Conservation (phyloP, 129 eudicot genomes). For the Chrysanthemum makinoi region DNA sequence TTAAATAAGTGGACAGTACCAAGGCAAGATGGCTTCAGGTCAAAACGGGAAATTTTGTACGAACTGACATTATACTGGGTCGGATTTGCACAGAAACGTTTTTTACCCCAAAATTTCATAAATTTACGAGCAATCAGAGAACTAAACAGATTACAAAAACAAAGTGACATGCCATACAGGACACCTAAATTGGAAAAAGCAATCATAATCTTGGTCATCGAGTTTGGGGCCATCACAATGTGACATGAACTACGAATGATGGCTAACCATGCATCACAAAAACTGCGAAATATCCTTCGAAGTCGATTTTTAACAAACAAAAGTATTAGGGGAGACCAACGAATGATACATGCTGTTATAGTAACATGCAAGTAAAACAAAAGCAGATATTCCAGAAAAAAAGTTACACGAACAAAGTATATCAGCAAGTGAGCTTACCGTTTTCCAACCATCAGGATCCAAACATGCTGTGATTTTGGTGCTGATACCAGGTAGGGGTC, state of each 20-base stretch:
- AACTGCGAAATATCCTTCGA: background rate
- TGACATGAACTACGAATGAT: too few relatives aligned
- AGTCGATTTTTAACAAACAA: slow-evolving; percentile 1
- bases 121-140: too few relatives aligned
- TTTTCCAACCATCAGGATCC: slow-evolving; percentile 99
- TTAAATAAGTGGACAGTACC: background rate
- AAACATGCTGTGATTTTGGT: slow-evolving; percentile 94
- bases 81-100: background rate
- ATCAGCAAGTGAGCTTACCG: slow-evolving; percentile 44
- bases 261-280: too few relatives aligned
- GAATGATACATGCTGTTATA: background rate
- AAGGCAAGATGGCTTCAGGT: background rate
- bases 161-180: too few relatives aligned
- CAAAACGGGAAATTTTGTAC: background rate
- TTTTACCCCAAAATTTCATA: background rate
- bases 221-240: too few relatives aligned
- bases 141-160: too few relatives aligned
- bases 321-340: background rate
- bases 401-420: slow-evolving; percentile 8
- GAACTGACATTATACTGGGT: too few relatives aligned
- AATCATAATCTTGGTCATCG: too few relatives aligned
- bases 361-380: background rate
- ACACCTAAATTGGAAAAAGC: too few relatives aligned
- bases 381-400: background rate
- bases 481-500: slow-evolving; percentile 88